Base-by-base conservation (phyloP, 2,329 filamentous ascomycete genomes). In the Fusarium oligoseptatum region DNA sequence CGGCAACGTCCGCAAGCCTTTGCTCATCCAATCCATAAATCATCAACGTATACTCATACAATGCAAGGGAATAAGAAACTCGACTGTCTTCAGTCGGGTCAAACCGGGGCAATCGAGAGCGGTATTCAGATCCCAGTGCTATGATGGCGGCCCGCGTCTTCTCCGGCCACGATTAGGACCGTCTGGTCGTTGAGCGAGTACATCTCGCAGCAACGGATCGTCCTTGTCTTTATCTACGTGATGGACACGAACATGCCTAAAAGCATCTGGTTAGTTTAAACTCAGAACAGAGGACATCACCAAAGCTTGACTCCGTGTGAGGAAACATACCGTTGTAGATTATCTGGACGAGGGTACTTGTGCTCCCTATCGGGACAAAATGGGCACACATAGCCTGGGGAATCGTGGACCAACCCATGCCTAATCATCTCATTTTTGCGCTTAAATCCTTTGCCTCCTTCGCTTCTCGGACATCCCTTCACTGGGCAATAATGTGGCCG, bases 331-430 rank as follows among this genome's bases (percentile, higher is more conserved):
- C 96, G 92, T 86, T 98, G 96, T 66, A 99, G 85, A 86, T 98
- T 98, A 82, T 99, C 97, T 37, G 97, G 97, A 76, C 97, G 89
- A 6, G 97, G 97, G 82, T 98, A 98, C 81, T 93, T 95, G 82
- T 98, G 96, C 81, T 98, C 95, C 75, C 95, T 89, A 79, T 98
- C 95, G 1, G 95, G 94, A 82, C 97, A 99, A 81, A 98, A 98
- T 0, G 97, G 97, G 82, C 97, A 99, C 34, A 98, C 92, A 79
- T 98, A 99, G 70, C 96, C 96, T 1, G 97, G 97, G 9, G 95
- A 97, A 75, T 95, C 93, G 80, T 99, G 97, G 5, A 98, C 97
- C 4, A 98, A 88, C 1, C 96, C 95, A 79, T 93, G 91, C 32
- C 91, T 84, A 56, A 93, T 93, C 91, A 93, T 92, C 80, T 93